Evolutionary conservation across 371 early-diverging fungal species (phyloP).

Genomic region (Apophysomyces elegans): DNA sequence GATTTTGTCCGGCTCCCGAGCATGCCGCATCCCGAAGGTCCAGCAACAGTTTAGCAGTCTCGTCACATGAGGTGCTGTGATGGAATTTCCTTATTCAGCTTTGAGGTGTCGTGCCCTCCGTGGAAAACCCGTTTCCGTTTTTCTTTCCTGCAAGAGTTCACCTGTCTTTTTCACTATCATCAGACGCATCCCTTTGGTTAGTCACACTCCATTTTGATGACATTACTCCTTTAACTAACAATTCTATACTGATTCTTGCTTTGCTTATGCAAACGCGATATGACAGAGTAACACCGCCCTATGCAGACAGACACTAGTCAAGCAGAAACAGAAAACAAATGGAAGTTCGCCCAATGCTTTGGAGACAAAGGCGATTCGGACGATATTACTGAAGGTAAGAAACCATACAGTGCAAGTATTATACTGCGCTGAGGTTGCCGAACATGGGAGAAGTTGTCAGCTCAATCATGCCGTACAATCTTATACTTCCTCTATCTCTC

Average conservation of each 20-base stretch:
- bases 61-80: no score
- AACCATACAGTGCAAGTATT: conserved; percentile 10
- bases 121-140: no score
- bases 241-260: not conserved
- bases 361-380: conserved; percentile 98
- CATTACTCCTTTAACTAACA: not conserved
- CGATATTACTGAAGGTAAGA: conserved; percentile 96
- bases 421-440: conserved; percentile 56
- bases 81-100: no score
- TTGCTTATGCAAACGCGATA: not conserved
- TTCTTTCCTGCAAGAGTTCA: no score
- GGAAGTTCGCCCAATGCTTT: conserved; percentile 99
- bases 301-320: conserved; percentile 15
- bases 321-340: conserved; percentile 64
- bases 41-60: no score
- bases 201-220: not conserved
- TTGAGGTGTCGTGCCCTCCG: no score
- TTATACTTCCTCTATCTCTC: no score
- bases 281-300: conserved; percentile 4
- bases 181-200: not conserved
- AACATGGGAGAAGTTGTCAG: no score
- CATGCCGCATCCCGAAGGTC: no score
- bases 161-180: no score
- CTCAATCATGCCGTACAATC: no score
- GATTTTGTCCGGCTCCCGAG: no score